Evolutionary conservation across 306 rosid species (phyloP).

Genomic region (Cercis canadensis): DNA sequence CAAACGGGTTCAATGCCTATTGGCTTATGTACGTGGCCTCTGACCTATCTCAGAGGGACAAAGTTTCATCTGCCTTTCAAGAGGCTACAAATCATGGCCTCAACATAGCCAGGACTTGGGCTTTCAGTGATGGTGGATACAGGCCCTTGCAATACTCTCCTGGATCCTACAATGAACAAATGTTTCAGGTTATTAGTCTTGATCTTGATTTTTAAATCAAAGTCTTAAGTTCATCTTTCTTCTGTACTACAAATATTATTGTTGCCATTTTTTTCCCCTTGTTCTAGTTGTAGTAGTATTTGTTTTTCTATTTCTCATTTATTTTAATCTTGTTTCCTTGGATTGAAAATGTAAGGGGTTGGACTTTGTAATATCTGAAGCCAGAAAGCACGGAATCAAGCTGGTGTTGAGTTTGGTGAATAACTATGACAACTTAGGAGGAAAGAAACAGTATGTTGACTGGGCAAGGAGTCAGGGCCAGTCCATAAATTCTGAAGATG

Average conservation of each 20-base stretch:
- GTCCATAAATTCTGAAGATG: conserved; percentile 72
- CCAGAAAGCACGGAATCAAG: conserved; percentile 74
- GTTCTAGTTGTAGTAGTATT: neutral
- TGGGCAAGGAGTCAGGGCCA: conserved; percentile 92
- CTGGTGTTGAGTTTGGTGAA: conserved; percentile 83
- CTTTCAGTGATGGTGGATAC: conserved; percentile 88
- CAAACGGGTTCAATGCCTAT: conserved; percentile 90
- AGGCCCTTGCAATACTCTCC: conserved; percentile 79
- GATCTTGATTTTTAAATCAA: neutral
- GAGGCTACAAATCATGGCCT: conserved; percentile 69
- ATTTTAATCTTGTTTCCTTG: conserved; percentile 11
- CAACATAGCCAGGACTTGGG: conserved; percentile 84
- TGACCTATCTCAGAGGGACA: conserved; percentile 77
- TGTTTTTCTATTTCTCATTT: neutral
- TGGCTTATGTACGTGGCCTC: conserved; percentile 89
- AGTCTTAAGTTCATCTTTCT: too few species aligned
- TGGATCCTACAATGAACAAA: conserved; percentile 78
- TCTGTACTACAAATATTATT: too few species aligned
- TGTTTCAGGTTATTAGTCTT: conserved; percentile 65
- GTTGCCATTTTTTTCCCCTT: too few species aligned
- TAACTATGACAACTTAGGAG: conserved; percentile 76
- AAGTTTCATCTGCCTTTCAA: conserved; percentile 71
- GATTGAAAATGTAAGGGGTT: conserved; percentile 63
- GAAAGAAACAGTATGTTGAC: conserved; percentile 88
- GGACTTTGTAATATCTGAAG: conserved; percentile 82